Evolutionary conservation across 306 rosid genomes (phyloP).

Genomic region (Dicorynia guianensis): DNA sequence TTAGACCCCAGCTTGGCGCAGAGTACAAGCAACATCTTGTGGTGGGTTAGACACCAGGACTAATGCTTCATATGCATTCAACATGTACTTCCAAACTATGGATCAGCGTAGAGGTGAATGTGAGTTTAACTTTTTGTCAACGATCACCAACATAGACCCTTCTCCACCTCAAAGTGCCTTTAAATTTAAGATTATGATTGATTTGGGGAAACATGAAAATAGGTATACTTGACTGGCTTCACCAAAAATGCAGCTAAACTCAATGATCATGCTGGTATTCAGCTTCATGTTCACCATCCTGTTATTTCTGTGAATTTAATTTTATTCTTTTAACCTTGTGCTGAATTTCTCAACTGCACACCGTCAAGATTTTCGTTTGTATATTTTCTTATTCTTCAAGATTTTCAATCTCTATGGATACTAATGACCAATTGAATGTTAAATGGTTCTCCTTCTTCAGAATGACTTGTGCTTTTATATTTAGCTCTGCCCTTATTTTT

Average conservation of each 20-base stretch:
- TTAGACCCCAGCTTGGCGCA: conserved; percentile 56
- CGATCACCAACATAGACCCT: conserved; percentile 61
- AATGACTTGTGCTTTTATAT: conserved; percentile 8
- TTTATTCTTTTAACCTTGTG: conserved; percentile 2
- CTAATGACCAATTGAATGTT: conserved; percentile 29
- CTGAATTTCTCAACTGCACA: too few species aligned
- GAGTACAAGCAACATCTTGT: conserved; percentile 69
- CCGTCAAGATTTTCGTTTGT: conserved; percentile 7
- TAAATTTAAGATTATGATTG: conserved; percentile 83
- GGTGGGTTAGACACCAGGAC: conserved; percentile 57
- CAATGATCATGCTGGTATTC: conserved; percentile 42
- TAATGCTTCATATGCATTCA: conserved; percentile 92
- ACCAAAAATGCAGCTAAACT: conserved; percentile 28
- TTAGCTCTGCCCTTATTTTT: background rate
- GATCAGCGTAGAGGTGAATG: conserved; percentile 76
- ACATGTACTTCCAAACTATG: conserved; percentile 75
- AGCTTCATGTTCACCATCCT: conserved; percentile 46
- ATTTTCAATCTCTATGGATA: conserved; percentile 26
- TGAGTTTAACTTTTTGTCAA: conserved; percentile 56
- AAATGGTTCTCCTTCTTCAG: conserved; percentile 23
- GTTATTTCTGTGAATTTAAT: conserved; percentile 22
- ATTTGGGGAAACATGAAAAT: conserved; percentile 58
- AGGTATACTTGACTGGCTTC: conserved; percentile 50
- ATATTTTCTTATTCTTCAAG: conserved; percentile 12
- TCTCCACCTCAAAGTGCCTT: conserved; percentile 63